A percentile compares a stretch with the other conserved stretches of the same genome.
Conservation (phyloP, 371 early-diverging fungal species). For the Amoeboaphelidium protococcarum region DNA sequence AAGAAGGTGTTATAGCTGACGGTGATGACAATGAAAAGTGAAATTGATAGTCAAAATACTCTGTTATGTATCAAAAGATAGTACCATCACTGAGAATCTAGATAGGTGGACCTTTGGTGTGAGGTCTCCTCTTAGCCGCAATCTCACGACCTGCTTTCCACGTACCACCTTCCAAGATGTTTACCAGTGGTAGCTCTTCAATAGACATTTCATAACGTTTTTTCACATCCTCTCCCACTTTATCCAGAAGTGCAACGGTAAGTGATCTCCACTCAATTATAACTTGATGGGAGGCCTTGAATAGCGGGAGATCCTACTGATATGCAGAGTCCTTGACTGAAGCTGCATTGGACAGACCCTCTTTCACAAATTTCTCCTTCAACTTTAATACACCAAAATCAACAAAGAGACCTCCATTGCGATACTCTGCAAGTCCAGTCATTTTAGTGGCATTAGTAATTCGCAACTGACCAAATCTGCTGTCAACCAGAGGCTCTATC, state of each 20-base stretch:
- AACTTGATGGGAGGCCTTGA: slow-evolving; percentile 48
- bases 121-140: slow-evolving; percentile 40
- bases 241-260: slow-evolving; percentile 56
- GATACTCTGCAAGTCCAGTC: slow-evolving; percentile 77
- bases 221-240: slow-evolving; percentile 32
- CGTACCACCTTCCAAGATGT: slow-evolving; percentile 61
- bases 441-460: slow-evolving; percentile 30
- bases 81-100: slow-evolving; percentile 50
- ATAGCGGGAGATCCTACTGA: slow-evolving; percentile 17
- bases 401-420: slow-evolving; percentile 57
- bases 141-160: slow-evolving; percentile 61
- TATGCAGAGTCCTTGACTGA: background rate
- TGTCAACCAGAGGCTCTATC: slow-evolving; percentile 41
- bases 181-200: slow-evolving; percentile 34
- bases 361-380: background rate
- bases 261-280: slow-evolving; percentile 79
- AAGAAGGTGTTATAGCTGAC: too few species aligned
- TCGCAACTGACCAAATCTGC: slow-evolving; percentile 16
- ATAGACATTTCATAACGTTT: slow-evolving; percentile 22
- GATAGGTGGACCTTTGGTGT: slow-evolving; percentile 62
- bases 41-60: too few species aligned
- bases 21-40: too few species aligned
- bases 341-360: background rate
- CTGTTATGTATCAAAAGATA: slow-evolving; percentile 24
- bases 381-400: slow-evolving; percentile 29